Conservation (phyloP, 1,284 basidiomycete genomes). For the Termitomyces sp. region DNA sequence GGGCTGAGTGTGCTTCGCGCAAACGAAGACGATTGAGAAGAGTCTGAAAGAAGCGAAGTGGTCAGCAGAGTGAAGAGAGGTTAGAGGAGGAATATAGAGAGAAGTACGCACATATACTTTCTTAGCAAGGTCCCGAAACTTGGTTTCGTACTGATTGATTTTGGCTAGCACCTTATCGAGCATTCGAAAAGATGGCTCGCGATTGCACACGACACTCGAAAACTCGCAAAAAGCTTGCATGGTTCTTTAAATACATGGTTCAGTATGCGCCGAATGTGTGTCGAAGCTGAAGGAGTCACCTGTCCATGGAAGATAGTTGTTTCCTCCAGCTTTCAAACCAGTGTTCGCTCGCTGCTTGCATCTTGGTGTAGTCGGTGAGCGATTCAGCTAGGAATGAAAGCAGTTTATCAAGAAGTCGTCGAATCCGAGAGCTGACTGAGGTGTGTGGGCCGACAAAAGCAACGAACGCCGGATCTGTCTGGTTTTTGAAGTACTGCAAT, state of each 20-base stretch:
- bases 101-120: slow-evolving; percentile 28
- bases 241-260: slow-evolving; percentile 5
- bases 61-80: not conserved
- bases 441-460: not conserved
- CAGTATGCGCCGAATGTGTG: not conserved
- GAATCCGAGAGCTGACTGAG: not conserved
- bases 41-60: slow-evolving; percentile 17
- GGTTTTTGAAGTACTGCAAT: slow-evolving; percentile 5
- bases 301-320: slow-evolving; percentile 29
- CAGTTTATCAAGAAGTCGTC: not conserved
- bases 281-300: slow-evolving; percentile 20
- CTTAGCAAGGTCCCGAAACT: slow-evolving; percentile 29
- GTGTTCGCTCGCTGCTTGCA: slow-evolving; percentile 22
- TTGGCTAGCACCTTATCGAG: slow-evolving; percentile 25
- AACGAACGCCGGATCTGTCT: not conserved
- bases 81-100: not conserved
- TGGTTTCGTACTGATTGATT: slow-evolving; percentile 23
- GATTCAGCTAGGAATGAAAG: not conserved
- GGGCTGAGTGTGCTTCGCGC: slow-evolving; percentile 27
- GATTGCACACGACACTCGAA: slow-evolving; percentile 6
- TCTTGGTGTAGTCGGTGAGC: not conserved
- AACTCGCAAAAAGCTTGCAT: slow-evolving; percentile 7
- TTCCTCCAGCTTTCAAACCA: slow-evolving; percentile 32
- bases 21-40: slow-evolving; percentile 29
- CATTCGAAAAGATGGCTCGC: slow-evolving; percentile 1